Conservation (phyloP, 257 asterid species). For the Nicotiana tabacum region DNA sequence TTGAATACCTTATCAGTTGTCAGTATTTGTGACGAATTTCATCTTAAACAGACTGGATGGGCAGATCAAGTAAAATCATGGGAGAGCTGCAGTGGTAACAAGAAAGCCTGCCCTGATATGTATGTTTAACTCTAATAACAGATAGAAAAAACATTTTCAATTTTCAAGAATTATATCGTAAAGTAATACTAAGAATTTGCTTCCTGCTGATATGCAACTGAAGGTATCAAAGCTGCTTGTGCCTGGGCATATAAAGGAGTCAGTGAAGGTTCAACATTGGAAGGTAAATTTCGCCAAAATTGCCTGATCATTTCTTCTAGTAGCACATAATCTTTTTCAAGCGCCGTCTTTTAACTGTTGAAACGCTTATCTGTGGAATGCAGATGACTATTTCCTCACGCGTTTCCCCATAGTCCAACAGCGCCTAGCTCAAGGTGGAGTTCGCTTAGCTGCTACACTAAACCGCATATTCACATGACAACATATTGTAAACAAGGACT, state of each 20-base stretch:
- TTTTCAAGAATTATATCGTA: not conserved
- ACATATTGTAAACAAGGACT: not conserved
- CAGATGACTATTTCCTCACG: slow-evolving; percentile 70
- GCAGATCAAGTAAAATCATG: slow-evolving; percentile 60
- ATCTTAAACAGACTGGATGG: slow-evolving; percentile 54
- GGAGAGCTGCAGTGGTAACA: slow-evolving; percentile 55
- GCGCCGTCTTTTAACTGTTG: no score
- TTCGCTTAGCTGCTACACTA: slow-evolving; percentile 78
- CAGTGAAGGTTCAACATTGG: slow-evolving; percentile 48
- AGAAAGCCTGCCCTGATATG: slow-evolving; percentile 62
- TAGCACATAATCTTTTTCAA: not conserved
- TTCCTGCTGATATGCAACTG: slow-evolving; percentile 62
- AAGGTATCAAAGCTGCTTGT: slow-evolving; percentile 85
- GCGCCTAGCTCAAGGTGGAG: slow-evolving; percentile 87
- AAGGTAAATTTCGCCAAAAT: slow-evolving; percentile 33
- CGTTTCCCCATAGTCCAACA: slow-evolving; percentile 58
- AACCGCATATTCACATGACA: slow-evolving; percentile 67
- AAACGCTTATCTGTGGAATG: slow-evolving; percentile 4
- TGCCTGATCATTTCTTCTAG: not conserved
- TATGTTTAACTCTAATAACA: slow-evolving; percentile 20
- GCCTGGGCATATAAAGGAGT: slow-evolving; percentile 82
- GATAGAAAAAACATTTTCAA: not conserved
- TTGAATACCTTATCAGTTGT: not conserved
- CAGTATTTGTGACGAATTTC: not conserved
- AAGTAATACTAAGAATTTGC: not conserved